Evolutionary conservation across 768 basidiomycete species (phyloP).

Genomic region (Russula sp.): DNA sequence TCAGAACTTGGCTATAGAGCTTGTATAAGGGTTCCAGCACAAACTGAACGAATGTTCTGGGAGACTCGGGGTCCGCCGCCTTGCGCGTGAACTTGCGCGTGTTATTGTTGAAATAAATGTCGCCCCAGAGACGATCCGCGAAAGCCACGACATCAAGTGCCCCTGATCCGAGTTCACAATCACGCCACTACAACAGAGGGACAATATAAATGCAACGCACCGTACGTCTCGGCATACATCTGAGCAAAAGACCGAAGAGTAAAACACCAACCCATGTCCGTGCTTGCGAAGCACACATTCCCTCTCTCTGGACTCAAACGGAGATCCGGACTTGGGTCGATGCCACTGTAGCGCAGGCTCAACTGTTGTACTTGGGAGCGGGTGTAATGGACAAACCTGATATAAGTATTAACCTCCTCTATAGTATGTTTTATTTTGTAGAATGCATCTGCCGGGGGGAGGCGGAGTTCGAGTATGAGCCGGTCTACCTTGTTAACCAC

Average conservation of each 20-base stretch:
- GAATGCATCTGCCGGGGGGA: constrained; percentile 94
- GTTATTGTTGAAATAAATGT: constrained; percentile 87
- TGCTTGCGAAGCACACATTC: constrained; percentile 95
- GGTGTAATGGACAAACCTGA: constrained; percentile 50
- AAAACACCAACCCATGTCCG: constrained; percentile 98
- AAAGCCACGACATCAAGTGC: constrained; percentile 79
- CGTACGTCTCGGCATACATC: constrained; percentile 93
- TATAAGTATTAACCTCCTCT: constrained; percentile 95
- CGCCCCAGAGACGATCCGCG: constrained; percentile 92
- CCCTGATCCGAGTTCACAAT: constrained; percentile 36
- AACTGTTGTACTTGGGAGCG: background rate
- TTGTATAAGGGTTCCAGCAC: constrained; percentile 96
- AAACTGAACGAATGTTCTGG: constrained; percentile 90
- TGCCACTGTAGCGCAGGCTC: constrained; percentile 42
- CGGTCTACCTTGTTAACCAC: constrained; percentile 98
- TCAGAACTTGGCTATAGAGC: constrained; percentile 90
- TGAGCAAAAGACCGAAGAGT: constrained; percentile 90
- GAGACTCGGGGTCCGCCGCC: constrained; percentile 68
- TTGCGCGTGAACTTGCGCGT: constrained; percentile 88
- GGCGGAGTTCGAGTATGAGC: constrained; percentile 90
- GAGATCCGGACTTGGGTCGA: constrained; percentile 83
- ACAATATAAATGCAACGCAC: constrained; percentile 35
- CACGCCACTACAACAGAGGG: background rate
- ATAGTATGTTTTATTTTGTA: constrained; percentile 99
- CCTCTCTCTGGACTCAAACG: constrained; percentile 91